Percentiles rank a stretch among this genome's conserved stretches.
Conservation (phyloP, 306 rosid genomes). For the Begonia masoniana region DNA sequence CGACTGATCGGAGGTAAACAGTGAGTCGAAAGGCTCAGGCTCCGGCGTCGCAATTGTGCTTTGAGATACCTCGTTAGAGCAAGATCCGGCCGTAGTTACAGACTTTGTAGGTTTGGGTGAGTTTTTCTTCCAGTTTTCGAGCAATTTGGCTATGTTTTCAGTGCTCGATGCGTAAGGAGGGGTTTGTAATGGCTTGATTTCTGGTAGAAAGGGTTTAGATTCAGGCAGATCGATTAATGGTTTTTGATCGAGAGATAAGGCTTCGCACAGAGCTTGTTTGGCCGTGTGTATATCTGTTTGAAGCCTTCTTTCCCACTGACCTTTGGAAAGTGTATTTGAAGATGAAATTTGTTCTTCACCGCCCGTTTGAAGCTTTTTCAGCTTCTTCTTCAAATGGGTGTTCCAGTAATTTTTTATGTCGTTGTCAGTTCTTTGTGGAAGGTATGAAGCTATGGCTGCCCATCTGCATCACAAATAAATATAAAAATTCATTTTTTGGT, state of each 20-base stretch:
- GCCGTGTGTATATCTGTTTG: conserved; percentile 87
- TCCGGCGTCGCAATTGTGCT: conserved; percentile 27
- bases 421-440: conserved; percentile 51
- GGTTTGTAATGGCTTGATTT: conserved; percentile 8
- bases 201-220: conserved; percentile 15
- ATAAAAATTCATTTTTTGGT: too few relatives aligned
- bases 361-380: conserved; percentile 17
- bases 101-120: conserved; percentile 25
- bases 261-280: conserved; percentile 70
- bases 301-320: conserved; percentile 92
- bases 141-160: conserved; percentile 58
- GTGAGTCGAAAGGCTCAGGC: conserved; percentile 22
- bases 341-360: conserved; percentile 7
- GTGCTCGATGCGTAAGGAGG: conserved; percentile 63
- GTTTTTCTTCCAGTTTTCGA: conserved; percentile 59
- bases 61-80: conserved; percentile 35
- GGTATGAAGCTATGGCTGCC: conserved; percentile 72
- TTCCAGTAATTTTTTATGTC: conserved; percentile 66
- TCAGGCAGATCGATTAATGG: too few relatives aligned
- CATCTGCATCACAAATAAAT: conserved; percentile 21
- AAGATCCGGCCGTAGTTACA: conserved; percentile 15
- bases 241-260: conserved; percentile 49
- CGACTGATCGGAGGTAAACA: conserved; percentile 32
- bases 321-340: conserved; percentile 31
- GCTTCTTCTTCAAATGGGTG: conserved; percentile 51